Evolutionary conservation across 1,139 yeast species (phyloP), one percentile per base, ranked within the genome.

Genomic region (Lodderomyces pseudojiufengensis): DNA sequence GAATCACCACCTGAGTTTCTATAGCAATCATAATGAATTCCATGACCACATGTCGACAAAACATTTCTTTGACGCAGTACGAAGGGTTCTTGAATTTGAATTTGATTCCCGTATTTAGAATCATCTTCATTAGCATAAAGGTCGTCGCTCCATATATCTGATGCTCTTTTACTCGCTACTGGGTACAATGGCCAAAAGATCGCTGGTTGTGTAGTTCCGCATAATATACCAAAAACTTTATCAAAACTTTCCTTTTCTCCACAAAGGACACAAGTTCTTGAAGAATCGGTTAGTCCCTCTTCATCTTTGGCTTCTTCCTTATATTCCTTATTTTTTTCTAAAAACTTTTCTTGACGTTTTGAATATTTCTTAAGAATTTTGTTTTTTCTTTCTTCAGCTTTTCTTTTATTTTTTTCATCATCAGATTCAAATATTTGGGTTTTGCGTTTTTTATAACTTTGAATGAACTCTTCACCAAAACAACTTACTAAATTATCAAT

Each of bases 21-120:
- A 51, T 69, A 76, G 54, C 94, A 84, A 10, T 55, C 49, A 43
- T 61, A 68, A 54, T 83, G 94, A 61, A 82, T 72, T 8, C 78
- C 79, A 56, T 83, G 94, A 15, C 84, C 80, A 61, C 92, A 83
- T 2, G 85, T 78, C 3, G 75, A 63, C 12, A 73, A 60, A 4
- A 76, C 78, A 27, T 60, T 40, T 8, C 58, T 55, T 32, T 45
- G 46, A 36, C 46, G 41, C n/a, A n/a, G n/a, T n/a, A n/a, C n/a
- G n/a, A n/a, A n/a, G n/a, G n/a, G n/a, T n/a, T n/a, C n/a, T n/a
- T n/a, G n/a, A n/a, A n/a, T n/a, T n/a, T n/a, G n/a, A n/a, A n/a
- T n/a, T n/a, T n/a, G n/a, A n/a, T n/a, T n/a, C n/a, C 70, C 66
- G 40, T 52, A 64, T 5, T 50, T 42, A 1, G 40, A 37, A 3